Evolutionary conservation across 2,329 filamentous ascomycete species (phyloP), one percentile per base, ranked within the genome.

Genomic region (Amphichorda felina): DNA sequence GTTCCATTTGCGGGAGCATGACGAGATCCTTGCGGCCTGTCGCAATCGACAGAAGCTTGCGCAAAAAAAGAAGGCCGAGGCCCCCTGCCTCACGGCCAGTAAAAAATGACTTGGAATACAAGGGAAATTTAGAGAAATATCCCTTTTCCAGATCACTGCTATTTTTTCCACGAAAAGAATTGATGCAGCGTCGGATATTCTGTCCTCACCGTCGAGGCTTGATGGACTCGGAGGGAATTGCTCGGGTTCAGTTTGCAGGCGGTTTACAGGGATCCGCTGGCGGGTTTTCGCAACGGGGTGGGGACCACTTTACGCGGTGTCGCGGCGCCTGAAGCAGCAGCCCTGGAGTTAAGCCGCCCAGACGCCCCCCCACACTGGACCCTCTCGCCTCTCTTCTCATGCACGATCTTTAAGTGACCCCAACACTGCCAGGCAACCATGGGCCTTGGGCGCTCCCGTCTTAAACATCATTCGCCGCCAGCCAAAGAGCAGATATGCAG

Each of bases 261-360:
- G 21, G 21, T n/a, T n/a, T n/a, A 10, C 21, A 24, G 21, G 21
- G 21, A 24, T 24, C 21, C 10, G 21, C 21, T 24, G 21, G 21
- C 21, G 10, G 21, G 6, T 24, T 6, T 6, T 29, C 15, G 7
- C n/a, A n/a, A 9, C 15, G 30, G 16, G 4, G 30, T 35, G 33
- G 24, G 19, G 15, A 33, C 29, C 35, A 37, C 35, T 37, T 37
- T 32, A 37, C 35, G 30, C 35, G 35, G 21, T 37, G 28, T 25
- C 35, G 21, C 29, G 27, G 14, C 24, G 21, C 11, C 8, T 19
- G 9, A 19, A 17, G 24, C 33, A n/a, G n/a, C n/a, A n/a, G n/a
- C n/a, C n/a, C n/a, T n/a, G n/a, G n/a, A n/a, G n/a, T n/a, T n/a
- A n/a, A n/a, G n/a, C n/a, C n/a, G n/a, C n/a, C n/a, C n/a, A n/a